Evolutionary conservation across 805 yeast species (phyloP).

Genomic region (Wickerhamiella azyma): DNA sequence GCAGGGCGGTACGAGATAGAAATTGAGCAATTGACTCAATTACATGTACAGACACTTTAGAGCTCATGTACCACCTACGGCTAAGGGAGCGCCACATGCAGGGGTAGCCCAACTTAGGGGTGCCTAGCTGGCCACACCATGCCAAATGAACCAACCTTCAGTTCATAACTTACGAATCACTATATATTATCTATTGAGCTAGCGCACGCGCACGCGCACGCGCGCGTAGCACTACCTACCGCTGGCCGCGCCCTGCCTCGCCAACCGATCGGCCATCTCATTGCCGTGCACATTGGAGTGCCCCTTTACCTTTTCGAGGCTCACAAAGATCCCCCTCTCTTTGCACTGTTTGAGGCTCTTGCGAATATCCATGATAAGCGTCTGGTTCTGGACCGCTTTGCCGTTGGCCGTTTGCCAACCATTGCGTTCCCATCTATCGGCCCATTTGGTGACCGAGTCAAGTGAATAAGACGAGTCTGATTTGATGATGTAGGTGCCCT

Average conservation of each 20-base stretch:
- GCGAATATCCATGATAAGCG: slow-evolving; percentile 32
- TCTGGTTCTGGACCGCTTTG: slow-evolving; percentile 36
- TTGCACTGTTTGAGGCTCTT: slow-evolving; percentile 27
- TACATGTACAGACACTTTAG: too few species aligned
- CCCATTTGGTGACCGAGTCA: slow-evolving; percentile 45
- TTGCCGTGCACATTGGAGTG: slow-evolving; percentile 62
- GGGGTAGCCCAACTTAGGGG: too few species aligned
- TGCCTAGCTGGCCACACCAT: too few species aligned
- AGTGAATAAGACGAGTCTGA: slow-evolving; percentile 64
- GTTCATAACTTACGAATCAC: too few species aligned
- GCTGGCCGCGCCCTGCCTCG: slow-evolving; percentile 40
- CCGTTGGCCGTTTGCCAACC: slow-evolving; percentile 40
- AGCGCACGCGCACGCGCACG: too few species aligned
- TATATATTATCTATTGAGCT: too few species aligned
- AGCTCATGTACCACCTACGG: too few species aligned
- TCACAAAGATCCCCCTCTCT: slow-evolving; percentile 25
- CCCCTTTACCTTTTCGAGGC: slow-evolving; percentile 52
- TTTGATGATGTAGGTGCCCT: slow-evolving; percentile 26
- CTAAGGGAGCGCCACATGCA: too few species aligned
- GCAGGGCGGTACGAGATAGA: too few species aligned
- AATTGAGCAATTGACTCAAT: too few species aligned
- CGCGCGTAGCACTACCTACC: background rate
- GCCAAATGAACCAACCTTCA: too few species aligned
- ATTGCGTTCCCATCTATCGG: slow-evolving; percentile 39
- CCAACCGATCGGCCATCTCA: slow-evolving; percentile 62